A percentile compares a stretch with the other conserved stretches of the same genome.
phyloP scores from a whole-genome alignment of 257 asterid genomes.

The Fraxinus anomala region DNA sequence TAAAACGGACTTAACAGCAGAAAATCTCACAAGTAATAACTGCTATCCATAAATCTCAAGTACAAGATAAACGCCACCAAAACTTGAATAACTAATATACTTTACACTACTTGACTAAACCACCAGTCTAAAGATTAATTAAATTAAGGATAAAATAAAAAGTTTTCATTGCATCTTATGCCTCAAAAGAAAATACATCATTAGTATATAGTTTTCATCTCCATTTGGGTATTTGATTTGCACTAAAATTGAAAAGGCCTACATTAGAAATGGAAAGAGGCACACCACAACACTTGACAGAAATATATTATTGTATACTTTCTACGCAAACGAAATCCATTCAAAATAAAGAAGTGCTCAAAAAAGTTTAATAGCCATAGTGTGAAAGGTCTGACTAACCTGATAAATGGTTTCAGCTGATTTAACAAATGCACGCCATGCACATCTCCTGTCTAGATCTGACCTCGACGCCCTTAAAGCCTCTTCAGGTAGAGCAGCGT shows the following conservation, averaged over 20 bases:
- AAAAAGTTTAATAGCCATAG: neutral
- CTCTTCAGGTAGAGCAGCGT: slow-evolving; percentile 79
- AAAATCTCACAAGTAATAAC: neutral
- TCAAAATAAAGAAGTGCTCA: neutral
- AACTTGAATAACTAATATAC: neutral
- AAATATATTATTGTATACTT: neutral
- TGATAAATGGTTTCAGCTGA: slow-evolving; percentile 73
- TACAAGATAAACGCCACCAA: neutral
- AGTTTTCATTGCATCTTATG: neutral
- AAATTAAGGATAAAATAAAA: neutral
- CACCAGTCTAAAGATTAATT: neutral
- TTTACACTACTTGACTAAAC: neutral
- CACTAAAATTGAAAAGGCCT: neutral
- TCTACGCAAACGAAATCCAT: neutral
- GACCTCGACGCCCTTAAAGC: slow-evolving; percentile 73
- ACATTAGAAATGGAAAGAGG: neutral
- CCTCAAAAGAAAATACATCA: neutral
- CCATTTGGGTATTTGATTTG: neutral
- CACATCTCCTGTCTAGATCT: slow-evolving; percentile 54
- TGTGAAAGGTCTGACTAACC: slow-evolving; percentile 47
- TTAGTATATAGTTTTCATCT: neutral
- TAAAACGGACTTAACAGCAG: neutral
- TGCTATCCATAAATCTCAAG: neutral
- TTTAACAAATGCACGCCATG: slow-evolving; percentile 86
- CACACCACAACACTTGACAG: slow-evolving; percentile 2